A percentile compares a stretch with the other conserved stretches of the same genome.
Conservation (phyloP, 2,329 filamentous ascomycete species). For the Xenosphaeropsis pyriputrescens region DNA sequence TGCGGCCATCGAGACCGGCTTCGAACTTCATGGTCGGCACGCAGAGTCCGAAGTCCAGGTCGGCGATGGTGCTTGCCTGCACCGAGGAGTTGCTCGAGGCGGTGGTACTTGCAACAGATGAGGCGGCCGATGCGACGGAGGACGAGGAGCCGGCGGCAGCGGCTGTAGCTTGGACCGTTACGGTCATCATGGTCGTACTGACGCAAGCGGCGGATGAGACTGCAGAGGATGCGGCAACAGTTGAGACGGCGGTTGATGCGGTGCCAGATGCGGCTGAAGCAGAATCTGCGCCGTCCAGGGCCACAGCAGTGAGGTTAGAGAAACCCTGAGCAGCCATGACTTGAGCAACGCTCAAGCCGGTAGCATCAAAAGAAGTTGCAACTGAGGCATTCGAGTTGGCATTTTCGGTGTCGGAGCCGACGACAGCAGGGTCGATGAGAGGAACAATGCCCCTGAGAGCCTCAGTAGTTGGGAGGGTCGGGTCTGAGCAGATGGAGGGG, state of each 20-base stretch:
- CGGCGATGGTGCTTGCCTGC: slow-evolving; percentile 15
- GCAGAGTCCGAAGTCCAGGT: slow-evolving; percentile 32
- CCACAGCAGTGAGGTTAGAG: slow-evolving; percentile 36
- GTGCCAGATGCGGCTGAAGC: slow-evolving; percentile 3
- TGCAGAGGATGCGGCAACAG: slow-evolving; percentile 5
- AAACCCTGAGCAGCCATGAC: slow-evolving; percentile 48
- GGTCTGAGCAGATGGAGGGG: slow-evolving; percentile 48
- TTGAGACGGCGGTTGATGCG: background rate
- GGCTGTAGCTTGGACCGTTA: slow-evolving; percentile 3
- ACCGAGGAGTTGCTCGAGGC: slow-evolving; percentile 10
- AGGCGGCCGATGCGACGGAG: slow-evolving; percentile 1
- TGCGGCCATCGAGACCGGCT: slow-evolving; percentile 33
- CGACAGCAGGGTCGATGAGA: slow-evolving; percentile 49
- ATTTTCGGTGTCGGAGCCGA: slow-evolving; percentile 40
- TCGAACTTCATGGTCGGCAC: slow-evolving; percentile 39
- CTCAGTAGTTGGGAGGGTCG: slow-evolving; percentile 42
- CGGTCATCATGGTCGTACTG: slow-evolving; percentile 9
- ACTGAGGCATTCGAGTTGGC: slow-evolving; percentile 39
- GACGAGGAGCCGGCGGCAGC: slow-evolving; percentile 5
- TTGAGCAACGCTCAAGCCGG: slow-evolving; percentile 50
- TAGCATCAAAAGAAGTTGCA: slow-evolving; percentile 37
- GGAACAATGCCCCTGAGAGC: slow-evolving; percentile 52
- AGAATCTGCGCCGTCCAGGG: slow-evolving; percentile 18
- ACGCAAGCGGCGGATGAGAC: slow-evolving; percentile 1
- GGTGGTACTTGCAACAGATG: slow-evolving; percentile 6